Base-by-base conservation (phyloP, 352 stramenopile genomes). In the Pythium biforme region DNA sequence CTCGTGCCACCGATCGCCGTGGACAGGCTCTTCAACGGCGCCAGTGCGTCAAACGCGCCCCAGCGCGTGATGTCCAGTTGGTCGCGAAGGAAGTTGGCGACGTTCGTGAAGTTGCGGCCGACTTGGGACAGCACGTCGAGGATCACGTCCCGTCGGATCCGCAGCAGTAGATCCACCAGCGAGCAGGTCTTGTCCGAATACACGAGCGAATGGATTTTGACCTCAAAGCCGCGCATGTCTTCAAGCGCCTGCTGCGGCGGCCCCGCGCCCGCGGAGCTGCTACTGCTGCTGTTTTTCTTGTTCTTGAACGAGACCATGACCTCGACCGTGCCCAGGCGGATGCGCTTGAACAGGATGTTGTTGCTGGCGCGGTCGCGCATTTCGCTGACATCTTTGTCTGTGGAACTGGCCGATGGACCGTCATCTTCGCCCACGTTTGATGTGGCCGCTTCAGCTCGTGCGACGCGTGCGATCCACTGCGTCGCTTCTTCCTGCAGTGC, bases 161-260 rank as follows among this genome's bases (percentile, higher is more conserved):
- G 79, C 34, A 93, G 64, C 1, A 92, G 29, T 11, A 95, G 65
- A 50, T 95, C 84, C 29, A 77, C 49, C 5, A 89, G 53, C n/a
- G 84, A 89, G 41, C 86, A 95, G 27, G 82, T 90, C 68, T 95
- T 95, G 65, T 95, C 83, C 45, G 80, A 89, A 67, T 95, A 95
- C 49, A 95, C 86, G 29, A 95, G 77, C 20, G 86, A 80, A 47
- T 91, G 86, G 27, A 91, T 82, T 67, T 95, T 95, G 67, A 95
- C 70, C 57, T 90, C 79, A 50, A 95, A 91, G 9, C 86, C 86
- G 5, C 84, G 79, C 82, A 95, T 90, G 46, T 95, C 86, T 75
- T 95, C 86, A 0, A 95, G 64, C n/a, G 76, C 62, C 51, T 88
- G 78, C 46, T 69, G 77, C 20, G 55, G 55, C 20, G 23, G n/a